A percentile compares a stretch with the other conserved stretches of the same genome.
These are phyloP conservation scores for Fusarium drepaniforme DNA, from an alignment of 2,329 filamentous ascomycete genomes.

Conservation along the genomic window DNA sequence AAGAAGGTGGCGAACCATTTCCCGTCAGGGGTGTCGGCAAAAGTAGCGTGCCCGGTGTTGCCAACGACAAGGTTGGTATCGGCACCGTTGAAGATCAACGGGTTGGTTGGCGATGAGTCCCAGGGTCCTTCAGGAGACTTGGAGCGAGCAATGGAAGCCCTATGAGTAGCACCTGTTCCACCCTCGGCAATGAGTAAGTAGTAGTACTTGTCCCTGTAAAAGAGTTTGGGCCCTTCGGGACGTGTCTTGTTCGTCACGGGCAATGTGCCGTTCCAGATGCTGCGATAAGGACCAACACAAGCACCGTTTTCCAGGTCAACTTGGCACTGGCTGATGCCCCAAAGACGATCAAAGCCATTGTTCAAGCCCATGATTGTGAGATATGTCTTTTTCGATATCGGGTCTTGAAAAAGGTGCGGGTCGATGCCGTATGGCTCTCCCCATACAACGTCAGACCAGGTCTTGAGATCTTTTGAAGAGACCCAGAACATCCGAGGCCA, in stretches of 20 bases:
- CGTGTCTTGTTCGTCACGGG: conserved; percentile 6
- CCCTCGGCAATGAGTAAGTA: conserved; percentile 27
- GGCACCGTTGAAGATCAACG: conserved; percentile 43
- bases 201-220: conserved; percentile 23
- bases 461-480: conserved; percentile 19
- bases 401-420: conserved; percentile 22
- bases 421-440: conserved; percentile 21
- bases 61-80: conserved; percentile 32
- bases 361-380: conserved; percentile 18
- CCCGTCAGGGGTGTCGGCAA: conserved; percentile 36
- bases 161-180: conserved; percentile 17
- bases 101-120: conserved; percentile 51
- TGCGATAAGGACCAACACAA: conserved; percentile 19
- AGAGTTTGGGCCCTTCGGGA: conserved; percentile 17
- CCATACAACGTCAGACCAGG: conserved; percentile 26
- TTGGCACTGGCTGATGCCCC: conserved; percentile 25
- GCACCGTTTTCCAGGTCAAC: conserved; percentile 9
- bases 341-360: conserved; percentile 14
- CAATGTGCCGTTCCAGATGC: conserved; percentile 20
- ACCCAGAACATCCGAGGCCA: conserved; percentile 18
- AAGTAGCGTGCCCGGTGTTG: conserved; percentile 38
- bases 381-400: conserved; percentile 14
- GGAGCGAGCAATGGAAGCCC: conserved; percentile 21
- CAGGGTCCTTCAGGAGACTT: conserved; percentile 22
- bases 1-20: conserved; percentile 39